These are phyloP conservation scores for Kitagawia praeruptora DNA, from an alignment of 129 eudicot species.

Conservation along the genomic window DNA sequence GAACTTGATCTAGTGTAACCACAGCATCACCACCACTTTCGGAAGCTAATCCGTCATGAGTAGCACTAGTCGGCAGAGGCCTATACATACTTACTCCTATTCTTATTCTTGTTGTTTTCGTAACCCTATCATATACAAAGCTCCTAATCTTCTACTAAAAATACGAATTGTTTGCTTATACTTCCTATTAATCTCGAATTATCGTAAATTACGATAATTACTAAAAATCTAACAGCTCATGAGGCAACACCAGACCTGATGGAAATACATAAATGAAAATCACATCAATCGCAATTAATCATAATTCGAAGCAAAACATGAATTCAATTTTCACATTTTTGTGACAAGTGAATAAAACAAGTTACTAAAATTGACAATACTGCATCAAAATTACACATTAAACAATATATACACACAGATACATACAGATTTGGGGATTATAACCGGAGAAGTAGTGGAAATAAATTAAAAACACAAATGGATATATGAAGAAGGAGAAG, in stretches of 20 bases:
- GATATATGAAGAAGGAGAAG: not conserved
- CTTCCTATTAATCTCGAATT: not conserved
- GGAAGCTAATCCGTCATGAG: slow-evolving; percentile 65
- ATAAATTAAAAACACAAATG: not conserved
- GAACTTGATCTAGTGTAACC: slow-evolving; percentile 91
- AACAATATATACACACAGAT: not conserved
- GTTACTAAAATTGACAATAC: not conserved
- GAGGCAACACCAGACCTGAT: not conserved
- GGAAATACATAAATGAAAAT: not conserved
- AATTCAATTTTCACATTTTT: not conserved
- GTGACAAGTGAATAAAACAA: not conserved
- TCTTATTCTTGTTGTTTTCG: not conserved
- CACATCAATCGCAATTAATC: not conserved
- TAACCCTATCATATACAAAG: not conserved
- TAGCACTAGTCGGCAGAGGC: slow-evolving; percentile 45
- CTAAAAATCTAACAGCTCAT: not conserved
- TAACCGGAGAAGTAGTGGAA: not conserved
- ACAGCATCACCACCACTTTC: slow-evolving; percentile 61
- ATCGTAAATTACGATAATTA: not conserved
- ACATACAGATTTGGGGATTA: not conserved
- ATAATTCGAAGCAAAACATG: not conserved
- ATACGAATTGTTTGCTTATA: not conserved
- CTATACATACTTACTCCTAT: slow-evolving; percentile 38
- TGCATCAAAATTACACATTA: not conserved
- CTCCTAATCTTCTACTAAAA: not conserved